Conservation (phyloP, 75 land plant genomes). For the Picea sitchensis region DNA sequence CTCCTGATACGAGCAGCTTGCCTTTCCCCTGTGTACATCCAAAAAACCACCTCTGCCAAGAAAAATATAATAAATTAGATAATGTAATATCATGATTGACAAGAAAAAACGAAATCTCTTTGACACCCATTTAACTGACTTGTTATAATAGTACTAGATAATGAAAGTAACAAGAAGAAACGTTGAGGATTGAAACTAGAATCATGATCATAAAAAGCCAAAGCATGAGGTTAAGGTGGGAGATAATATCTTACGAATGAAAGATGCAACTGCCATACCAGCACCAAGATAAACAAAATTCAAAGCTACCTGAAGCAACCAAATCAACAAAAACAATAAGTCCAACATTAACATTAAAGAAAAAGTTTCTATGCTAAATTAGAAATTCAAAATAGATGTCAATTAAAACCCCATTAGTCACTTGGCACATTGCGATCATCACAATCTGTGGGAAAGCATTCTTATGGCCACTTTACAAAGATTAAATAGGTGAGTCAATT, state of each 20-base stretch:
- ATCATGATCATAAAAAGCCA: not conserved
- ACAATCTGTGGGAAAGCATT: not conserved
- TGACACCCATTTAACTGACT: not conserved
- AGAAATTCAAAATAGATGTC: not conserved
- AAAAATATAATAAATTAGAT: not conserved
- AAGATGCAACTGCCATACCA: conserved; percentile 38
- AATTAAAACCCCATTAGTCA: not conserved
- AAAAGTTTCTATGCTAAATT: too few relatives aligned
- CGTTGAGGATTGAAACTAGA: not conserved
- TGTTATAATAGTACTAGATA: not conserved
- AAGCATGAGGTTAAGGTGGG: not conserved
- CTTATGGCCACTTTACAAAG: not conserved
- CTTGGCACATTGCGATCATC: not conserved
- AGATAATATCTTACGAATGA: conserved; percentile 43
- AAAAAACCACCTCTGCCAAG: conserved; percentile 64
- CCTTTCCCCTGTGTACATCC: conserved; percentile 85
- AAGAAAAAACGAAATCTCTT: not conserved
- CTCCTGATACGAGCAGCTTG: conserved; percentile 72
- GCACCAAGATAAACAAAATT: conserved; percentile 30
- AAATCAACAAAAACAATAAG: not conserved
- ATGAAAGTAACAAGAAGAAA: not conserved
- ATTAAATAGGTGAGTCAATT: not conserved
- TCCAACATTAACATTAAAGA: not conserved
- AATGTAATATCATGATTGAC: not conserved
- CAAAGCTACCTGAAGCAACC: conserved; percentile 29